Base-by-base conservation (phyloP, 1,284 basidiomycete species). In the Ceratobasidium papillatum region DNA sequence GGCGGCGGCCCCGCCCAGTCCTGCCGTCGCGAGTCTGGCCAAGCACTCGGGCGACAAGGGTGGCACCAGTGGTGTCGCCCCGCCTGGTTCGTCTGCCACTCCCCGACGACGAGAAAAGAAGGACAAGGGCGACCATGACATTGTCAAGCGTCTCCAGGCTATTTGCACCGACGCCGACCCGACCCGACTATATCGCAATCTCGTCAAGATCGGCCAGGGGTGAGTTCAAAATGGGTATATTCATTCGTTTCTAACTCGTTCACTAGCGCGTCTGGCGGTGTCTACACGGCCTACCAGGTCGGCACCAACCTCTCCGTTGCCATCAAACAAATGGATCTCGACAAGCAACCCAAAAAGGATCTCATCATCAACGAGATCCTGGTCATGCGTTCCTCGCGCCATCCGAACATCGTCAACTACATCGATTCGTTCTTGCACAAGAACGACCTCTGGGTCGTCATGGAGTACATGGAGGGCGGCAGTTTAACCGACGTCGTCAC, bases 321-420 rank as follows among this genome's bases (percentile, higher is more conserved):
- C 36, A 99, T 99, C 88, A 99, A 99, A 84, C 97, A 99, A 84
- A 99, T 99, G 98, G 97, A 99, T 85, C 87, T 99, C 41, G 96
- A 98, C 83, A 98, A 99, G 85, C 98, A 99, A 82, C 98, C 97
- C 43, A 99, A 99, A 87, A 98, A 98, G 84, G 97, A 99, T 81
- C 87, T 99, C 66, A 99, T 99, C 85, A 99, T 99, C 85, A 99
- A 99, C 84, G 98, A 99, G 80, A 89, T 89, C 75, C 82, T 89
- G 73, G 88, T 89, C 79, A 89, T 89, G 88, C 82, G 88, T 87
- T 92, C 96, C 61, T 96, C 94, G 19, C 88, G 94, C 45, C 97
- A 99, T 82, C 94, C 94, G 22, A 99, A 99, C 83, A 99, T 99
- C 79, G 98, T 99, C 85, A 99, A 99, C 83, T 99, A 95, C 84